Evolutionary conservation across 2,329 filamentous ascomycete species (phyloP).

Genomic region (Epichloe baconii): DNA sequence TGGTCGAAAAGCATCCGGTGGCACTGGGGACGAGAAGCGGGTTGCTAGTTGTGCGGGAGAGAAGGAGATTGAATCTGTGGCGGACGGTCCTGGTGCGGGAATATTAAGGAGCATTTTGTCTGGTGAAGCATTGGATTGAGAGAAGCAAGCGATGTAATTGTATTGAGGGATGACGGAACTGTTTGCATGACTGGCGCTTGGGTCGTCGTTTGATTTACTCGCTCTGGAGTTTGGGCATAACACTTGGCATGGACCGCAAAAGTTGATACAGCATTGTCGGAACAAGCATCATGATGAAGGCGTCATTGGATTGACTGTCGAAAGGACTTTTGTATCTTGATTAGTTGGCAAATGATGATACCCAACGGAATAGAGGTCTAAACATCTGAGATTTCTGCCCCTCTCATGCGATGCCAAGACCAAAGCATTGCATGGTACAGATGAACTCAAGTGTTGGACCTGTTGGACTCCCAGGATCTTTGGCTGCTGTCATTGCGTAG

Average conservation of each 20-base stretch:
- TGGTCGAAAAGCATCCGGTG: conserved; percentile 42
- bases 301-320: neutral
- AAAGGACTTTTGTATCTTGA: neutral
- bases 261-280: neutral
- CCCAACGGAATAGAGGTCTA: neutral
- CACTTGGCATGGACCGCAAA: neutral
- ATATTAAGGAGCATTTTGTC: conserved; percentile 51
- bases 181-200: neutral
- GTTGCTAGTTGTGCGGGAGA: conserved; percentile 71
- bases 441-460: too few species aligned
- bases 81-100: conserved; percentile 47
- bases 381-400: too few species aligned
- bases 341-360: neutral
- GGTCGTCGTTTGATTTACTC: neutral
- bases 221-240: neutral
- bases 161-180: neutral
- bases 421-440: too few species aligned
- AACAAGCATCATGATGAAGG: neutral
- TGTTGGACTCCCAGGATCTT: too few species aligned
- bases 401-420: too few species aligned
- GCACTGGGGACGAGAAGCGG: conserved; percentile 56
- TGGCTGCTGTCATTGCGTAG: too few species aligned
- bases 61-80: conserved; percentile 60
- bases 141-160: neutral
- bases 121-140: conserved; percentile 44